Percentiles rank a stretch among this genome's conserved stretches.
Evolutionary conservation across 1,284 basidiomycete genomes (phyloP).

Genomic region (Coniferiporia sulphurascens): DNA sequence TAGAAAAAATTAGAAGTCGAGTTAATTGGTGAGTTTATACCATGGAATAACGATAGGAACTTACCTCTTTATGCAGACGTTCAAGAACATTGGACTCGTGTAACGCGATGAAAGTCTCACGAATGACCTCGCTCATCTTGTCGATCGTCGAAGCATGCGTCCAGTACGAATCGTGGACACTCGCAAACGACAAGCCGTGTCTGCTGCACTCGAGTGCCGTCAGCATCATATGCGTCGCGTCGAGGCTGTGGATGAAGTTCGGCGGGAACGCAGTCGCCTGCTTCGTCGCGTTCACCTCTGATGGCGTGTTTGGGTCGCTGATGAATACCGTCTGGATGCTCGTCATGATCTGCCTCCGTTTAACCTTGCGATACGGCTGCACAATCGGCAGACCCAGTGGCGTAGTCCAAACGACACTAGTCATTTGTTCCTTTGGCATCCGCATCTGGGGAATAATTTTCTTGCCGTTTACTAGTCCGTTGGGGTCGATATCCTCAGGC

Average conservation of each 20-base stretch:
- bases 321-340: conserved; percentile 91
- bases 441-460: conserved; percentile 30
- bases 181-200: conserved; percentile 69
- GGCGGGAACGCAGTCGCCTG: conserved; percentile 98
- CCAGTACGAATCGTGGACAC: conserved; percentile 99
- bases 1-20: background rate
- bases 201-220: conserved; percentile 85
- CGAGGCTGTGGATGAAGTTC: conserved; percentile 97
- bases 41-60: background rate
- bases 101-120: conserved; percentile 90
- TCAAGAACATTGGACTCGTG: conserved; percentile 85
- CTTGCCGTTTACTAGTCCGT: background rate
- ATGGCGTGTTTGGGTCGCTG: conserved; percentile 77
- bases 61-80: conserved; percentile 14
- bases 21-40: background rate
- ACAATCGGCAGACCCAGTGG: conserved; percentile 92
- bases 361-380: conserved; percentile 89
- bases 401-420: conserved; percentile 94
- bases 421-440: conserved; percentile 88
- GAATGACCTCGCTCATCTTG: conserved; percentile 85
- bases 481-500: conserved; percentile 10
- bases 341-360: conserved; percentile 82
- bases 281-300: conserved; percentile 81
- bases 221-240: conserved; percentile 98
- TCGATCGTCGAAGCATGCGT: conserved; percentile 90